Evolutionary conservation across 2,329 filamentous ascomycete genomes (phyloP).

Genomic region (Scedosporium dehoogii): DNA sequence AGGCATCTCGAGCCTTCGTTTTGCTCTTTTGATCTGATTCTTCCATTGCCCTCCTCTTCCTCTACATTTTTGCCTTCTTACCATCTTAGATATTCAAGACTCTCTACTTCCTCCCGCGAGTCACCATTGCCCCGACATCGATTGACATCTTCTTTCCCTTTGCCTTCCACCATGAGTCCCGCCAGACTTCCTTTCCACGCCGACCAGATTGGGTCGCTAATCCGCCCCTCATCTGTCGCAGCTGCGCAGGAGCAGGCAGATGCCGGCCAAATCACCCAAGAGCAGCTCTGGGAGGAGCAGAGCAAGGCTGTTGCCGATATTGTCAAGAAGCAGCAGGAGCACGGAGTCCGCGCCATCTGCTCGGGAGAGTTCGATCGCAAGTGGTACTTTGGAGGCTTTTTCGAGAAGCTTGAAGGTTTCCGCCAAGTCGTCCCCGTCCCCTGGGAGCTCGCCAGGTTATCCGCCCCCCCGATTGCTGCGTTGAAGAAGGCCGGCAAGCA

Average conservation of each 20-base stretch:
- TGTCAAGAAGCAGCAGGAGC: slow-evolving; percentile 52
- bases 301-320: slow-evolving; percentile 54
- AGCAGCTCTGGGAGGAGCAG: slow-evolving; percentile 45
- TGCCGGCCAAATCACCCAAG: slow-evolving; percentile 29
- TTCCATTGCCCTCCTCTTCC: not conserved
- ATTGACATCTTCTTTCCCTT: not conserved
- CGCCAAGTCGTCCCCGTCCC: slow-evolving; percentile 26
- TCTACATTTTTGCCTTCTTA: not conserved
- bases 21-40: not conserved
- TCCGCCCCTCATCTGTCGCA: slow-evolving; percentile 54
- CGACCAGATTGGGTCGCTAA: slow-evolving; percentile 62
- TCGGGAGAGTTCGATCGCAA: slow-evolving; percentile 58
- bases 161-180: slow-evolving; percentile 1
- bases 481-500: slow-evolving; percentile 26
- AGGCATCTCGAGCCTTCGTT: not conserved
- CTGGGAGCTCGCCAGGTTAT: slow-evolving; percentile 25
- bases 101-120: not conserved
- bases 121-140: too few species aligned
- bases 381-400: slow-evolving; percentile 39
- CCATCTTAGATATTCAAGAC: not conserved
- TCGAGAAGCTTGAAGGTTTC: slow-evolving; percentile 34
- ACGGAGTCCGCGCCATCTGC: slow-evolving; percentile 53
- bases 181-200: slow-evolving; percentile 49
- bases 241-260: slow-evolving; percentile 38
- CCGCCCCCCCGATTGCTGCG: slow-evolving; percentile 28